A percentile compares a stretch with the other conserved stretches of the same genome.
These are phyloP conservation scores for Quercus glauca DNA, from an alignment of 306 rosid species.

Conservation along the genomic window DNA sequence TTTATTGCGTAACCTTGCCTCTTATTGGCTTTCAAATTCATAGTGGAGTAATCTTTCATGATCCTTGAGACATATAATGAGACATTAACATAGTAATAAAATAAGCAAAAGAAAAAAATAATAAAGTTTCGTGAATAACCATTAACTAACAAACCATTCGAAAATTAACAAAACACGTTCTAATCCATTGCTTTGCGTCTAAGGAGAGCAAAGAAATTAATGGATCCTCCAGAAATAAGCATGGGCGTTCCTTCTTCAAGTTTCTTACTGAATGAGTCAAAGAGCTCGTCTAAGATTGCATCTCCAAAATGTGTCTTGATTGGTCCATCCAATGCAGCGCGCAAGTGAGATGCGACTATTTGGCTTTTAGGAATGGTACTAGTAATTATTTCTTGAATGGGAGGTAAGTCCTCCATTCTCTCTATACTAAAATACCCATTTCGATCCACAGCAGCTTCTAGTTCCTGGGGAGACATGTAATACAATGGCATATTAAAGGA, in stretches of 20 bases:
- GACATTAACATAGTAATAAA: too few species aligned
- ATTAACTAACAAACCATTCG: too few species aligned
- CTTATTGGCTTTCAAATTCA: too few species aligned
- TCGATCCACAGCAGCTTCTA: constrained; percentile 7
- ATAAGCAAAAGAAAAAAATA: too few species aligned
- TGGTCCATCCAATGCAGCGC: constrained; percentile 13
- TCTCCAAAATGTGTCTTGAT: constrained; percentile 25
- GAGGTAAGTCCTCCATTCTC: not conserved
- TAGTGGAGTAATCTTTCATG: too few species aligned
- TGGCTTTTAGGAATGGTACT: not conserved
- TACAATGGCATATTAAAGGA: constrained; percentile 21
- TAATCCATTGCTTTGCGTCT: not conserved
- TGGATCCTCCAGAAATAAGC: not conserved
- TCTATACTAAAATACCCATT: constrained; percentile 15
- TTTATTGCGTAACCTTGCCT: too few species aligned
- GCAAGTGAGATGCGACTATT: not conserved
- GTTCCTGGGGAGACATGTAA: constrained; percentile 7
- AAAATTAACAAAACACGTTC: too few species aligned
- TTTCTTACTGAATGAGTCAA: constrained; percentile 1
- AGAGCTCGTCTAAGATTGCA: constrained; percentile 21
- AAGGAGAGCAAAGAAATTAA: not conserved
- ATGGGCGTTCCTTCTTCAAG: not conserved
- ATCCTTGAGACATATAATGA: too few species aligned
- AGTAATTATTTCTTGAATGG: not conserved
- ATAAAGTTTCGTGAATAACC: too few species aligned